Conservation (phyloP, 345 rosid genomes). For the Eutrema yunnanense region DNA sequence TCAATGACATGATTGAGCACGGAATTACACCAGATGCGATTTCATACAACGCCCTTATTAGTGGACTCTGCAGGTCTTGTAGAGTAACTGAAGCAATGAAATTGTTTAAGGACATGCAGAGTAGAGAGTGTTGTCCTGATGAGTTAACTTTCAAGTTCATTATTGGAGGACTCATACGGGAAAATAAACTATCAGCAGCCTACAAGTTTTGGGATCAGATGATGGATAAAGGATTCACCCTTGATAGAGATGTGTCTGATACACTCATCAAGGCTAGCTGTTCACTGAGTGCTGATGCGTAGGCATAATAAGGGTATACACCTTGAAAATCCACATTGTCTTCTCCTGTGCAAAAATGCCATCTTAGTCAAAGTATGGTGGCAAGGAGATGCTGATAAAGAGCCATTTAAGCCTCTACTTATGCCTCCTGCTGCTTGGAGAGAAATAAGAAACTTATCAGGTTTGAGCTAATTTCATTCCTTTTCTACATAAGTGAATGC, state of each 20-base stretch:
- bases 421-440: constrained; percentile 16
- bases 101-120: constrained; percentile 70
- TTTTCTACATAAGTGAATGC: neutral
- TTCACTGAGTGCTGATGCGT: constrained; percentile 17
- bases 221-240: constrained; percentile 98
- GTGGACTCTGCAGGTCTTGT: constrained; percentile 64
- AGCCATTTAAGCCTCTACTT: neutral
- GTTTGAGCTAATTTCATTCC: constrained; percentile 30
- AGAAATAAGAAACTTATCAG: constrained; percentile 19
- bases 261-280: constrained; percentile 42
- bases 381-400: constrained; percentile 3
- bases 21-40: constrained; percentile 67
- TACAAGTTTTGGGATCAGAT: constrained; percentile 89
- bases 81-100: constrained; percentile 56
- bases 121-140: constrained; percentile 60
- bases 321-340: neutral
- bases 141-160: constrained; percentile 78
- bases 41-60: constrained; percentile 75
- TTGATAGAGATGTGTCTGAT: constrained; percentile 69
- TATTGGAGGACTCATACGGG: constrained; percentile 67
- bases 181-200: constrained; percentile 53
- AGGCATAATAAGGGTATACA: neutral
- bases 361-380: constrained; percentile 1
- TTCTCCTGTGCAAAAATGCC: constrained; percentile 7
- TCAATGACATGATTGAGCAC: constrained; percentile 70